Evolutionary conservation across 805 yeast genomes (phyloP).

Genomic region (Candida pseudoglaebosa): DNA sequence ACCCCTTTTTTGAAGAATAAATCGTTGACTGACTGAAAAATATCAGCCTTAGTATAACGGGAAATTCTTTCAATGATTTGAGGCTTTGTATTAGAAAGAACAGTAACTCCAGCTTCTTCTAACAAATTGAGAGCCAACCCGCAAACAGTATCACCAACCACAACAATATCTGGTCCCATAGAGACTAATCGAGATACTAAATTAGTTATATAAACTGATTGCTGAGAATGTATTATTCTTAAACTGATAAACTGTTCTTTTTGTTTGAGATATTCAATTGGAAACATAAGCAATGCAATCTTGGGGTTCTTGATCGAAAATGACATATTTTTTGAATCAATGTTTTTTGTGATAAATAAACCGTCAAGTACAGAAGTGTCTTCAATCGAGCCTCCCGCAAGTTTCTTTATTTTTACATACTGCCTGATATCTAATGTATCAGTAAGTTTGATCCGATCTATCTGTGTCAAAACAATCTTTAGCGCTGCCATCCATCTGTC

Average conservation of each 20-base stretch:
- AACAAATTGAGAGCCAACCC: conserved; percentile 75
- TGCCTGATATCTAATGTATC: conserved; percentile 84
- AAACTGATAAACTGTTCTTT: conserved; percentile 79
- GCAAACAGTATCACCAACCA: conserved; percentile 75
- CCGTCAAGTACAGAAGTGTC: conserved; percentile 72
- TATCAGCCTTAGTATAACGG: conserved; percentile 75
- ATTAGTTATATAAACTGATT: conserved; percentile 76
- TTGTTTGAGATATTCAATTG: conserved; percentile 75
- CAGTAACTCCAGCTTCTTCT: conserved; percentile 73
- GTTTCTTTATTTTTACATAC: conserved; percentile 80
- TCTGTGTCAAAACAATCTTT: conserved; percentile 46
- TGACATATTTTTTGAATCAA: conserved; percentile 81
- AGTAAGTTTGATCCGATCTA: conserved; percentile 60
- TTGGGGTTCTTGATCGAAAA: conserved; percentile 59
- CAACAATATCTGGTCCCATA: conserved; percentile 71
- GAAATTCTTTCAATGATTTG: conserved; percentile 78
- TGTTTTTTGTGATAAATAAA: conserved; percentile 73
- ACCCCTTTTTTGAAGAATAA: conserved; percentile 56
- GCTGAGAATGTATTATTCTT: conserved; percentile 83
- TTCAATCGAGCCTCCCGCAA: conserved; percentile 67
- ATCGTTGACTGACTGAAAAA: conserved; percentile 81
- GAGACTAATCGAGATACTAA: conserved; percentile 75
- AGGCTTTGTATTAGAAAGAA: conserved; percentile 75
- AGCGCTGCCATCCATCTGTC: conserved; percentile 60
- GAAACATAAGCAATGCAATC: conserved; percentile 81